Conservation (phyloP, 495 filamentous ascomycete genomes). For the Hyaloscypha variabilis region DNA sequence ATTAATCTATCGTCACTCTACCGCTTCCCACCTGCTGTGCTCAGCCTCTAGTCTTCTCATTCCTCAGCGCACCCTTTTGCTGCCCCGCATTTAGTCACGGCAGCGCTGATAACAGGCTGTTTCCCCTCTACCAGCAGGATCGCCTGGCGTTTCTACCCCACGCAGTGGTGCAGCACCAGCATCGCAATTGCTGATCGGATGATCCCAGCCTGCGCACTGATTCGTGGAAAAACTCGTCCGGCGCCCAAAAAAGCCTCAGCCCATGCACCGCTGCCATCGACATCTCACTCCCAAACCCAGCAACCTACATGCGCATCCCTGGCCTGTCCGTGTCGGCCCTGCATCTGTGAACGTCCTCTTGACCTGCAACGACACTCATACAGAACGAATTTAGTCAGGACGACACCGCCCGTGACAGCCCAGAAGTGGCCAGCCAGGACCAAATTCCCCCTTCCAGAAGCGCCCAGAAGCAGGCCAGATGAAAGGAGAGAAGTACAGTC, state of each 20-base stretch:
- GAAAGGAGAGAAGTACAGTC: background rate
- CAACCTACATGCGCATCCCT: conserved; percentile 3
- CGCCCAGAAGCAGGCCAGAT: background rate
- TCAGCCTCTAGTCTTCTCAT: background rate
- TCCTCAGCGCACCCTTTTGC: background rate
- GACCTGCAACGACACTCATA: conserved; percentile 5
- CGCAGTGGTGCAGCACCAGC: conserved; percentile 7
- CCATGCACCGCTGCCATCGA: conserved; percentile 11
- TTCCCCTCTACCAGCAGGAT: background rate
- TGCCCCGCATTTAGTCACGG: conserved; percentile 3
- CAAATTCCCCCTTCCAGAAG: background rate
- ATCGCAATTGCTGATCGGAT: conserved; percentile 17
- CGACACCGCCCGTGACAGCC: no score
- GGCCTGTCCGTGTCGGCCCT: conserved; percentile 5
- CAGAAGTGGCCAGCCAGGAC: background rate
- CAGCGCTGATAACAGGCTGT: conserved; percentile 1
- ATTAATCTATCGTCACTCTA: background rate
- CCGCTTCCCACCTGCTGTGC: background rate
- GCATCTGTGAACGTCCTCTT: conserved; percentile 3
- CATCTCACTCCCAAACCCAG: conserved; percentile 15
- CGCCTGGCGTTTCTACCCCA: conserved; percentile 23
- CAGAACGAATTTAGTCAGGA: conserved; percentile 21
- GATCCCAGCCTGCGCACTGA: background rate
- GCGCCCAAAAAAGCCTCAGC: background rate
- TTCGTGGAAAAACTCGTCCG: conserved; percentile 33